Base-by-base conservation (phyloP, 176 grass and related monocot genomes). In the Cenchrus americanus region DNA sequence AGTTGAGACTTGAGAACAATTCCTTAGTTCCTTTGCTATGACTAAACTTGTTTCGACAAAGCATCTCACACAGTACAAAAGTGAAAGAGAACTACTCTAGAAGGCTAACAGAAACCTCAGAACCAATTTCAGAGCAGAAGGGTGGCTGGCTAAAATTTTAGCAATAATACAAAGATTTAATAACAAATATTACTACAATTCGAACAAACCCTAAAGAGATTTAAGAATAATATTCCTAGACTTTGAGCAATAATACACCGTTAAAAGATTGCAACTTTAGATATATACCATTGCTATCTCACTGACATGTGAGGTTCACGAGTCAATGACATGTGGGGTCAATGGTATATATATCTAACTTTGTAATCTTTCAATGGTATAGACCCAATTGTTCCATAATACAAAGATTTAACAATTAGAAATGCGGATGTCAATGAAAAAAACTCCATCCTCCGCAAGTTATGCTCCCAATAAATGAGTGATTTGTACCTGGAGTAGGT, bases 401-500 rank as follows among this genome's bases (percentile, higher is more conserved):
- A 37, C 34, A 37, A 4, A 37, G 34, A 37, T 37, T 37, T 37
- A 37, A 37, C 34, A 37, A 37, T 37, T 37, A 37, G 34, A 37
- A 37, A 37, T 4, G 34, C 34, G 4, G 34, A 37, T 37, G 34
- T 48, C 44, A 5, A 81, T 58, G 10, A 58, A 69, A 1, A 49
- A 30, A 27, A 58, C 2, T 65, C 19, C 5, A 73, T 30, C 64
- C 18, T 58, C 19, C 44, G 32, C 50, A 55, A 44, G 18, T 48
- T 37, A 46, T 73, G 9, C 17, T 52, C 24, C 57, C 12, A 12
- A 78, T 58, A n/a, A 79, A 79, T 69, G n/a, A 76, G 60, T 42
- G 50, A 71, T 75, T 82, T 26, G 23, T 89, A 94, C 96, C 96
- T 99, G 93, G 37, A 96, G 93, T 59, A 96, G 53, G 89, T 99